Percentiles rank a stretch among this genome's conserved stretches.
Evolutionary conservation across 2,329 filamentous ascomycete species (phyloP).

Genomic region (Pleomassaria siparia): DNA sequence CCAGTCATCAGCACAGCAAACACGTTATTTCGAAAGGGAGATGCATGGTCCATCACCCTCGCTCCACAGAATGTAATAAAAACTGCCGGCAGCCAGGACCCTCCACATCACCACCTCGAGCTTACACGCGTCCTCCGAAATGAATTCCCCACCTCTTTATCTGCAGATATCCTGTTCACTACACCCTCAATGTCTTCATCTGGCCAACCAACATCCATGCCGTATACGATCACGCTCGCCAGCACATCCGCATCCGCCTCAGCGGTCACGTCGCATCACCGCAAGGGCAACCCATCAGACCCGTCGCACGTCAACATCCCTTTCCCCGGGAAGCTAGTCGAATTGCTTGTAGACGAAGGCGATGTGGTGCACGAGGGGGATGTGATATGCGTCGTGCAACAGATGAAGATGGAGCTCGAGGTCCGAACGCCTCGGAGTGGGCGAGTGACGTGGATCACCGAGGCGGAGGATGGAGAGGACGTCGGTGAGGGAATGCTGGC

Average conservation of each 20-base stretch:
- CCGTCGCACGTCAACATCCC: constrained; percentile 57
- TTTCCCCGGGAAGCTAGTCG: constrained; percentile 61
- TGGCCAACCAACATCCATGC: constrained; percentile 30
- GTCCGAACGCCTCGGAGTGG: constrained; percentile 55
- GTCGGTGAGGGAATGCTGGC: constrained; percentile 59
- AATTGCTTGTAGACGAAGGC: constrained; percentile 58
- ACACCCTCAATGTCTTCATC: constrained; percentile 30
- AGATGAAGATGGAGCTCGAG: constrained; percentile 73
- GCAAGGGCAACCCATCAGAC: constrained; percentile 53
- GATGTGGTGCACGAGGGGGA: constrained; percentile 57
- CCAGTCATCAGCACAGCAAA: constrained; percentile 28
- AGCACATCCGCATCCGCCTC: constrained; percentile 50
- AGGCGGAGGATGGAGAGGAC: constrained; percentile 58
- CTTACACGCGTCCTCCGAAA: constrained; percentile 59
- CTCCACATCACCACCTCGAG: constrained; percentile 53
- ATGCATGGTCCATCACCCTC: constrained; percentile 59
- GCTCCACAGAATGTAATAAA: constrained; percentile 31
- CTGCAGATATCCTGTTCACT: constrained; percentile 56
- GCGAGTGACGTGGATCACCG: constrained; percentile 53
- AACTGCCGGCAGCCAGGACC: constrained; percentile 7
- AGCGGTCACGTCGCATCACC: constrained; percentile 47
- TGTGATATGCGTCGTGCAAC: constrained; percentile 61
- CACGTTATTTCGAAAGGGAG: constrained; percentile 58
- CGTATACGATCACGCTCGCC: constrained; percentile 51
- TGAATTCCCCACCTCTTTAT: constrained; percentile 59